Conservation (phyloP, 192 early-diverging fungal genomes). For the Backusella macrospora region DNA sequence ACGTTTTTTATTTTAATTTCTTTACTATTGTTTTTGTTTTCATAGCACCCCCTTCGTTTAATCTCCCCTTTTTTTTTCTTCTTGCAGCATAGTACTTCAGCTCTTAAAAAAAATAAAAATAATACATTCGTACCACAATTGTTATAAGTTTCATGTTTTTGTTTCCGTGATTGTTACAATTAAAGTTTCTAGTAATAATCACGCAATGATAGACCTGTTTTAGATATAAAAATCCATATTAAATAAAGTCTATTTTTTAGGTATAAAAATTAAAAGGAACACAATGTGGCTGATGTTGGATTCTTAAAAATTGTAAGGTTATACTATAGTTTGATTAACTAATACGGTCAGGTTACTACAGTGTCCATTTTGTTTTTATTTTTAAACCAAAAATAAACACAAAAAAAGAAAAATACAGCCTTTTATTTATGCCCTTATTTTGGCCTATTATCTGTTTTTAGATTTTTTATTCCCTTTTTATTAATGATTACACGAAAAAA, state of each 20-base stretch:
- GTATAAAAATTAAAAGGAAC: background rate
- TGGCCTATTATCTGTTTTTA: slow-evolving; percentile 1
- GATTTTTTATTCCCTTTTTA: background rate
- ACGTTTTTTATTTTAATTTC: background rate
- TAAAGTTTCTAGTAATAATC: no score
- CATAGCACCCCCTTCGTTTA: background rate
- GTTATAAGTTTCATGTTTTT: background rate
- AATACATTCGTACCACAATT: background rate
- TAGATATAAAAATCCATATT: background rate
- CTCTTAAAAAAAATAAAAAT: background rate
- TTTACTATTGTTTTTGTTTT: no score
- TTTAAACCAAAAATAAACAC: slow-evolving; percentile 9
- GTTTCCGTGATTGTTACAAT: no score
- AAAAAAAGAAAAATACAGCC: background rate
- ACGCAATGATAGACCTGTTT: no score
- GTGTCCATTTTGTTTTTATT: background rate
- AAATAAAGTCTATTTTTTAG: background rate
- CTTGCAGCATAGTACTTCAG: background rate
- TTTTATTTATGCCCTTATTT: background rate
- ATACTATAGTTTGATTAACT: slow-evolving; percentile 1
- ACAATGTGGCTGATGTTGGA: background rate
- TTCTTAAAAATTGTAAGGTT: background rate
- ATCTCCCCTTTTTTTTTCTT: background rate
- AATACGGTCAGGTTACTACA: background rate
- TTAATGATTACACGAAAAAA: background rate